Base-by-base conservation (phyloP, 495 filamentous ascomycete genomes). In the Lasiosphaeria miniovina region DNA sequence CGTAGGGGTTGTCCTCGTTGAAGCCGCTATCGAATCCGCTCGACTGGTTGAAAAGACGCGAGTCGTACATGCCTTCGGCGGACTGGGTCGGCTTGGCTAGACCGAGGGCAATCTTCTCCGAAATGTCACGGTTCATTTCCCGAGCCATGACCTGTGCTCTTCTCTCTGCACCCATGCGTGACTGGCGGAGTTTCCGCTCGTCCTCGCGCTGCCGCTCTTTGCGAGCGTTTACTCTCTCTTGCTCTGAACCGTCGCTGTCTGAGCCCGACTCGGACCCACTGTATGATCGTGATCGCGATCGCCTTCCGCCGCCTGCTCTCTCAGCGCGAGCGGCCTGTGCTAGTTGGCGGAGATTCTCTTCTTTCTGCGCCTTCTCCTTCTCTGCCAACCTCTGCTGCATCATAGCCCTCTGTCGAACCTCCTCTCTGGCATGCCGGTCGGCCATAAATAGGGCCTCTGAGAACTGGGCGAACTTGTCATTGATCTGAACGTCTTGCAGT, bases 381-480 rank as follows among this genome's bases (percentile, higher is more conserved):
- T 99, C 95, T 11, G 94, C 94, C 43, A 99, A 79, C 62, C 90
- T 86, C 74, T 98, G 93, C 69, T 99, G 95, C 93, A 99, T 97
- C 62, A 89, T 80, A 8, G 90, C 88, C 56, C 94, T 84, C 71
- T 96, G 90, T 62, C 90, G 86, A 53, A 99, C 94, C 74, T 99
- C 94, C 68, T 98, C 94, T 63, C 94, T 81, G 7, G 95, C 93
- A 71, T 98, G 95, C 36, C 94, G 78, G 71, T 99, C 94, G 32
- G 94, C 94, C 57, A 92, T 94, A 69, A 93, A 91, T 33, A 99
- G 76, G 1, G 93, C 91, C 77, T 99, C 94, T 0, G 91, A 87
- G 72, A 99, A 96, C 71, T 94, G 90, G 17, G 94, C 93, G 68
- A 98, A 98, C 68, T 98, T 99, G 78, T 99, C 94, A 74, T 98